A percentile compares a stretch with the other conserved stretches of the same genome.
These are phyloP conservation scores for Physcomitrium patens DNA, from an alignment of 225 moss, liverwort and hornwort species.

Conservation along the genomic window DNA sequence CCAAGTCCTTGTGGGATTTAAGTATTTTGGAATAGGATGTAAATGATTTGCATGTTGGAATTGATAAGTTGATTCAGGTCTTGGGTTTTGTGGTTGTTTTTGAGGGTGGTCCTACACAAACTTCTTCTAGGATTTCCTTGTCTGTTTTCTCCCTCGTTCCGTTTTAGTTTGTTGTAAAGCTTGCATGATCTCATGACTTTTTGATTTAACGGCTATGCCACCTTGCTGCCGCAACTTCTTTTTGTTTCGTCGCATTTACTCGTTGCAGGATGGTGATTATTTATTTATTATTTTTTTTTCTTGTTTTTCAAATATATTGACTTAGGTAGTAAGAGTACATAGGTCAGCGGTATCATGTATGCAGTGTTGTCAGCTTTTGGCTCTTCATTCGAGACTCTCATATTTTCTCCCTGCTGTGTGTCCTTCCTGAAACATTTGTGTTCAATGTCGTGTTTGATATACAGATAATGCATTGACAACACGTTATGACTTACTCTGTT, in stretches of 20 bases:
- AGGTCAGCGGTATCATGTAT: conserved; percentile 12
- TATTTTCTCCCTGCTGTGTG: neutral
- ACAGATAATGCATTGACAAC: neutral
- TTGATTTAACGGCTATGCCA: neutral
- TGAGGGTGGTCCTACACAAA: too few relatives aligned
- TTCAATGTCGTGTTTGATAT: neutral
- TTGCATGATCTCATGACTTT: neutral
- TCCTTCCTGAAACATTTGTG: neutral
- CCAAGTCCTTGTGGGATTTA: conserved; percentile 20
- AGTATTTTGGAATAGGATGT: neutral
- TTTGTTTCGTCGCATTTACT: neutral
- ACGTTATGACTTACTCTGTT: neutral
- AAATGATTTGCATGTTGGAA: neutral
- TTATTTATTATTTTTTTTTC: conserved; percentile 5
- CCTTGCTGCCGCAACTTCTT: neutral
- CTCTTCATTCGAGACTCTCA: conserved; percentile 6
- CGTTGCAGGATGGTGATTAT: neutral
- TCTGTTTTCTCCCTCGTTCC: too few relatives aligned
- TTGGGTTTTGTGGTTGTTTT: too few relatives aligned
- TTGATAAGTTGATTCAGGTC: neutral
- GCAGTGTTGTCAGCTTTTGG: neutral
- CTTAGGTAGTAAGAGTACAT: neutral
- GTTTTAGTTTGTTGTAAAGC: neutral
- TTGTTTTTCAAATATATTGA: neutral
- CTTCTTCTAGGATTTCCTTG: too few relatives aligned